Percentiles rank a stretch among this genome's conserved stretches.
Conservation (phyloP, 2,329 filamentous ascomycete genomes). For the Ophiostoma novo-ulmi region DNA sequence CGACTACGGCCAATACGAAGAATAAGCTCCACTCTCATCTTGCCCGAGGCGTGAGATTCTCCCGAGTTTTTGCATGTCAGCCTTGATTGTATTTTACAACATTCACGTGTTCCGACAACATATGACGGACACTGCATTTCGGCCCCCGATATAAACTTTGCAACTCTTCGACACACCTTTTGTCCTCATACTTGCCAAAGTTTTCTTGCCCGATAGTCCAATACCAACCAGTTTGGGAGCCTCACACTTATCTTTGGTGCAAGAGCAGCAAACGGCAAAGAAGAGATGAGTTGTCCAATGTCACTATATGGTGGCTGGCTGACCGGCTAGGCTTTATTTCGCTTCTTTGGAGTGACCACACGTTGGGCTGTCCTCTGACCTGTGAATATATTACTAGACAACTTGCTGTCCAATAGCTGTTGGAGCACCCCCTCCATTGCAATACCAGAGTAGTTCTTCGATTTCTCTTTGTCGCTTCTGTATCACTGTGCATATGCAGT, state of each 20-base stretch:
- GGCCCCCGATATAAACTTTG: neutral
- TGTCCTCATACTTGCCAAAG: neutral
- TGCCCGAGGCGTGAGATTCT: neutral
- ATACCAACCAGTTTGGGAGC: neutral
- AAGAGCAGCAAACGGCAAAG: neutral
- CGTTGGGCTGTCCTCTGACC: neutral
- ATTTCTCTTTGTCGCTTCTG: neutral
- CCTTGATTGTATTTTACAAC: neutral
- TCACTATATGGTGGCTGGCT: neutral
- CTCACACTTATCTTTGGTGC: neutral
- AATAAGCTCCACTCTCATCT: neutral
- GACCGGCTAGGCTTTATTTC: neutral
- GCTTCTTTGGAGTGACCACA: neutral
- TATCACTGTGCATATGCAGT: constrained; percentile 10
- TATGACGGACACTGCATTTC: neutral
- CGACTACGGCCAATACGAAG: neutral
- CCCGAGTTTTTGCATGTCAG: neutral
- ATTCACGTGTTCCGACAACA: neutral
- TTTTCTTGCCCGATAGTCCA: neutral
- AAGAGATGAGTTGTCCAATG: constrained; percentile 9
- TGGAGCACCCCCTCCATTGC: neutral
- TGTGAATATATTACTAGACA: neutral
- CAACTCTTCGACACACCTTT: neutral
- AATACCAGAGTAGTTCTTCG: neutral
- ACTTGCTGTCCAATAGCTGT: neutral